Evolutionary conservation across 306 rosid species (phyloP).

Genomic region (Datisca glomerata): DNA sequence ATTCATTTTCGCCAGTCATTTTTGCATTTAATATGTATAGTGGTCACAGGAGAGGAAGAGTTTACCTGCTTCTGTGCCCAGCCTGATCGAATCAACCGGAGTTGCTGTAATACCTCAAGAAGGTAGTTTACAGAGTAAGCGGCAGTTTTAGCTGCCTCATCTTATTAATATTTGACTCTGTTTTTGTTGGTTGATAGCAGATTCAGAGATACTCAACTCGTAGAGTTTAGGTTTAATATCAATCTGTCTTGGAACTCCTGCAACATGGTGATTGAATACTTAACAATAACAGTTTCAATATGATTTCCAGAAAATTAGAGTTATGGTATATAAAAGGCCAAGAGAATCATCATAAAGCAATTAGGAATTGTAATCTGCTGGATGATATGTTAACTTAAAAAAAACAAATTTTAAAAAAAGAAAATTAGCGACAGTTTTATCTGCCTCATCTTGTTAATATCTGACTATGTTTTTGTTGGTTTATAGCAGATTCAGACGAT

Average conservation of each 20-base stretch:
- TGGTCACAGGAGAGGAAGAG: constrained; percentile 48
- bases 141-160: constrained; percentile 10
- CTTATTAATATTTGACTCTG: background rate
- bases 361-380: no score
- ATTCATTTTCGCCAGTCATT: constrained; percentile 17
- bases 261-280: no score
- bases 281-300: no score
- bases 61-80: constrained; percentile 19
- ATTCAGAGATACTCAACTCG: no score
- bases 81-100: constrained; percentile 30
- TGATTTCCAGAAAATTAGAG: no score
- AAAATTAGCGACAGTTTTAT: constrained; percentile 27
- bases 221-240: no score
- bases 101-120: constrained; percentile 27
- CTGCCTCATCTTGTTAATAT: background rate
- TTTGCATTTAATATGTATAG: constrained; percentile 13
- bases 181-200: constrained; percentile 3
- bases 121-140: constrained; percentile 34
- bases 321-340: no score
- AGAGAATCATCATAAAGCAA: no score
- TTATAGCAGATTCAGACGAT: no score
- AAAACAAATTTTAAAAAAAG: no score
- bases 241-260: no score
- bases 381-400: no score
- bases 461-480: background rate